These are phyloP conservation scores for Tylopilus subfusipes DNA, from an alignment of 768 basidiomycete species.

Conservation along the genomic window DNA sequence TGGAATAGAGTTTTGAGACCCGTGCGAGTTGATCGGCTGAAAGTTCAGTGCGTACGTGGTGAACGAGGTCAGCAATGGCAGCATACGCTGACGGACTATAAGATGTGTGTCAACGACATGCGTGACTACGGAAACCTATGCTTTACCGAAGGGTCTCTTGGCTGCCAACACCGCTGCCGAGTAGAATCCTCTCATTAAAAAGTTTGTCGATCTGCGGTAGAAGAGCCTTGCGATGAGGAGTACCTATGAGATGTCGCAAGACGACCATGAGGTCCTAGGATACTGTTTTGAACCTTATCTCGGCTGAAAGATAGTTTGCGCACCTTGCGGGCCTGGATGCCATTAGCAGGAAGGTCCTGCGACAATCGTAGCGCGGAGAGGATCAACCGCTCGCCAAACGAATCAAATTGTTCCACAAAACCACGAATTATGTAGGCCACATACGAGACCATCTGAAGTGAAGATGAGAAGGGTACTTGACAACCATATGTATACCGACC, in stretches of 20 bases:
- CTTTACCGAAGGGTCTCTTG: slow-evolving; percentile 79
- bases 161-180: slow-evolving; percentile 80
- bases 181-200: slow-evolving; percentile 83
- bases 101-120: slow-evolving; percentile 3
- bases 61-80: slow-evolving; percentile 88
- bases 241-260: slow-evolving; percentile 82
- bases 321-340: slow-evolving; percentile 79
- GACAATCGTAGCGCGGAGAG: slow-evolving; percentile 80
- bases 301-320: not conserved
- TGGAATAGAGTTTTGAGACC: slow-evolving; percentile 81
- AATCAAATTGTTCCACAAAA: slow-evolving; percentile 57
- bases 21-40: slow-evolving; percentile 69
- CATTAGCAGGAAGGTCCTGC: slow-evolving; percentile 89
- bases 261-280: slow-evolving; percentile 86
- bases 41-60: slow-evolving; percentile 84
- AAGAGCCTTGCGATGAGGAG: slow-evolving; percentile 72
- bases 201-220: slow-evolving; percentile 84
- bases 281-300: not conserved
- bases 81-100: slow-evolving; percentile 75
- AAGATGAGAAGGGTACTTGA: slow-evolving; percentile 4
- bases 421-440: slow-evolving; percentile 85
- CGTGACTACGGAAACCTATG: not conserved
- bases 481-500: slow-evolving; percentile 37
- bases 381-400: slow-evolving; percentile 78
- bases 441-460: slow-evolving; percentile 77